These are phyloP conservation scores for Wallacemonas rigidus DNA, from an alignment of 208 protist species.

Conservation along the genomic window DNA sequence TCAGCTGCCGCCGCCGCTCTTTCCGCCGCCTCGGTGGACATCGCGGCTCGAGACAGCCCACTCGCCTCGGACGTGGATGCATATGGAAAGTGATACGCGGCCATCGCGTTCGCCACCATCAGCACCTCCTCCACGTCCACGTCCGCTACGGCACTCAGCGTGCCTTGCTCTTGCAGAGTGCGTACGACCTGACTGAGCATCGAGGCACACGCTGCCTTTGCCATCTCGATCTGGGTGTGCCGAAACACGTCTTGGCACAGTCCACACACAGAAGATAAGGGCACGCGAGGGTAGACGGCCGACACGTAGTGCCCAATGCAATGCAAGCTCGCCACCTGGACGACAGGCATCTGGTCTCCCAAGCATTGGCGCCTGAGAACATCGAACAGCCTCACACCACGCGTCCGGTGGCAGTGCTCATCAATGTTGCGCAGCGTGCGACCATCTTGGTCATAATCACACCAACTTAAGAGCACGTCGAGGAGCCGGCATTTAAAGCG, in stretches of 20 bases:
- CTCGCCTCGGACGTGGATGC: not conserved
- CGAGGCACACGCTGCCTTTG: conserved; percentile 75
- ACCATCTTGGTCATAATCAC: conserved; percentile 73
- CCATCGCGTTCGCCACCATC: conserved; percentile 38
- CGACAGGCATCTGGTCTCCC: conserved; percentile 24
- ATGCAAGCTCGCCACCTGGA: conserved; percentile 79
- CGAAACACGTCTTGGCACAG: conserved; percentile 81
- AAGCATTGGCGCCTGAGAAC: conserved; percentile 45
- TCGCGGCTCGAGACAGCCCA: too few relatives aligned
- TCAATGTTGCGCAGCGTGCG: conserved; percentile 80
- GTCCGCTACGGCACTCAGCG: conserved; percentile 24
- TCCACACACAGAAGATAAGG: conserved; percentile 35
- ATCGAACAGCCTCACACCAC: conserved; percentile 37
- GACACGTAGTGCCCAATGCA: conserved; percentile 53
- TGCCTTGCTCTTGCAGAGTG: conserved; percentile 16
- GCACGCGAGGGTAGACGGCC: conserved; percentile 56
- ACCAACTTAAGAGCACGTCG: conserved; percentile 74
- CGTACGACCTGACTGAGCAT: conserved; percentile 42
- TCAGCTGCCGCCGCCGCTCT: not conserved
- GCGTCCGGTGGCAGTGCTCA: conserved; percentile 25
- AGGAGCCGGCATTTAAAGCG: conserved; percentile 60
- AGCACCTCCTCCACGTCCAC: conserved; percentile 25
- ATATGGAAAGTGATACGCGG: conserved; percentile 26
- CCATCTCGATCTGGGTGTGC: conserved; percentile 61
- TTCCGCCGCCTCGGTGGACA: not conserved